Conservation (phyloP, 495 filamentous ascomycete genomes). For the Ascobolus immersus region DNA sequence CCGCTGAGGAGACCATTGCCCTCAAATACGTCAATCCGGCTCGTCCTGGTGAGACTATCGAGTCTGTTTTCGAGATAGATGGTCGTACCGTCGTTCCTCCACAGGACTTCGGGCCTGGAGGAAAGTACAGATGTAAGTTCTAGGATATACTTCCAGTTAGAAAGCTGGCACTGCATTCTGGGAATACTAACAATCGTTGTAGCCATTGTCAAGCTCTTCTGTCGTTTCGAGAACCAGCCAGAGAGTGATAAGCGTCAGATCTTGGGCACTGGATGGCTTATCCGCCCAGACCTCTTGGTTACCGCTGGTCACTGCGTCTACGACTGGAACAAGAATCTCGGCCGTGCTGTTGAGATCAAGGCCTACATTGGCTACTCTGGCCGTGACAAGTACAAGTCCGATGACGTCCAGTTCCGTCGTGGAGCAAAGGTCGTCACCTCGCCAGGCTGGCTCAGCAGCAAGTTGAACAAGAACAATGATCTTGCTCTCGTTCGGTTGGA, state of each 20-base stretch:
- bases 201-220: slow-evolving; percentile 21
- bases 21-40: not conserved
- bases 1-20: not conserved
- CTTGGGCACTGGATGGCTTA: slow-evolving; percentile 21
- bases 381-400: slow-evolving; percentile 8
- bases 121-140: slow-evolving; percentile 18
- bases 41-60: slow-evolving; percentile 5
- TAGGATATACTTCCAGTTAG: not conserved
- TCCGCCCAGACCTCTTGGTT: slow-evolving; percentile 17
- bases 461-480: slow-evolving; percentile 15
- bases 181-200: slow-evolving; percentile 2
- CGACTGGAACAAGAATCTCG: slow-evolving; percentile 17
- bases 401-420: slow-evolving; percentile 16
- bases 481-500: slow-evolving; percentile 19
- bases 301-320: slow-evolving; percentile 20
- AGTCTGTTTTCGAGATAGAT: slow-evolving; percentile 14
- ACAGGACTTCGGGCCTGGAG: slow-evolving; percentile 14
- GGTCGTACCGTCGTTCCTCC: slow-evolving; percentile 12
- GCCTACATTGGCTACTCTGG: slow-evolving; percentile 21
- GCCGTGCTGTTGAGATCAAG: slow-evolving; percentile 16
- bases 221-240: slow-evolving; percentile 17
- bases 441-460: slow-evolving; percentile 16
- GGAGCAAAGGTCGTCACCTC: slow-evolving; percentile 18
- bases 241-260: slow-evolving; percentile 7
- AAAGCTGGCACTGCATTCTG: slow-evolving; percentile 1